Percentiles rank a stretch among this genome's conserved stretches.
Evolutionary conservation across 192 early-diverging fungal species (phyloP).

Genomic region (Coemansia reversa): DNA sequence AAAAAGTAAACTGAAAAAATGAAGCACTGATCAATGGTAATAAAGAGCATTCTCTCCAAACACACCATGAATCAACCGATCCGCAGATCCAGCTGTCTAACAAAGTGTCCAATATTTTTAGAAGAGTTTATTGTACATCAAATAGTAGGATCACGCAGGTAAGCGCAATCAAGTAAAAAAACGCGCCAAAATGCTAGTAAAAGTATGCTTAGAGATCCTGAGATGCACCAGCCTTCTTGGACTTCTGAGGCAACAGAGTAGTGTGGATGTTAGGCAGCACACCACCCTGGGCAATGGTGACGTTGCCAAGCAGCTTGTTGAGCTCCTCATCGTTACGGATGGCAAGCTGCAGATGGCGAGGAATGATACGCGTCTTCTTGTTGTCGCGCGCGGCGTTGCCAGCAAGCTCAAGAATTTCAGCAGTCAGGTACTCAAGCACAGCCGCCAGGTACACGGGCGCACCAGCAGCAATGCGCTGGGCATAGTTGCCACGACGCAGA

Average conservation of each 20-base stretch:
- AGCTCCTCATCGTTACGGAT: slow-evolving; percentile 96
- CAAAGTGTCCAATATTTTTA: too few relatives aligned
- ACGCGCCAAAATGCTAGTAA: neutral
- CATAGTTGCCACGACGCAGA: slow-evolving; percentile 92
- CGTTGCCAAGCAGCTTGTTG: slow-evolving; percentile 86
- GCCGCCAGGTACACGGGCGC: slow-evolving; percentile 95
- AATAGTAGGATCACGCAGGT: too few relatives aligned
- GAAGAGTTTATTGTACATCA: too few relatives aligned
- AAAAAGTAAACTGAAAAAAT: too few relatives aligned
- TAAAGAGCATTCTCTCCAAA: too few relatives aligned
- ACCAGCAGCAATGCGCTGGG: slow-evolving; percentile 88
- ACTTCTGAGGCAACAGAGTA: slow-evolving; percentile 81
- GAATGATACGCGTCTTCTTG: slow-evolving; percentile 95
- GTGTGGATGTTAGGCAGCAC: slow-evolving; percentile 91
- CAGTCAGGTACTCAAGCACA: too few relatives aligned
- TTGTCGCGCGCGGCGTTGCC: slow-evolving; percentile 94
- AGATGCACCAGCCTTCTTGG: slow-evolving; percentile 63
- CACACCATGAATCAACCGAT: too few relatives aligned
- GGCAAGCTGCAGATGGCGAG: slow-evolving; percentile 68
- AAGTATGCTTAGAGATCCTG: slow-evolving; percentile 68
- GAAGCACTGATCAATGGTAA: too few relatives aligned
- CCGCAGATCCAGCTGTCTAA: too few relatives aligned
- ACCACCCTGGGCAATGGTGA: slow-evolving; percentile 94
- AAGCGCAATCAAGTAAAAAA: slow-evolving; percentile 3
- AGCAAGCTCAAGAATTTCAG: slow-evolving; percentile 96